These are phyloP conservation scores for Paramecium caudatum DNA, from an alignment of 73 alveolate species.

Conservation along the genomic window DNA sequence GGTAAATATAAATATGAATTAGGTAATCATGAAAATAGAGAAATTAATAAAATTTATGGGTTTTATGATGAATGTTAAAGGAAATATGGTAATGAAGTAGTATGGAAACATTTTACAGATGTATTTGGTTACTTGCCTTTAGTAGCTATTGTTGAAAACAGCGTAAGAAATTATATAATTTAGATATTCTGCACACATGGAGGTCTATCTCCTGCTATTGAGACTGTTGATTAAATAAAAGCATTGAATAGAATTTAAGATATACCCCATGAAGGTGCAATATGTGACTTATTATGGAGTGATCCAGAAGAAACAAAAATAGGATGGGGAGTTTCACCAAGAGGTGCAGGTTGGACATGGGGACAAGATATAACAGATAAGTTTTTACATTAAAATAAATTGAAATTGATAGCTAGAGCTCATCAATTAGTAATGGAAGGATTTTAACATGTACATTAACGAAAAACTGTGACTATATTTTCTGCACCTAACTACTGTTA, in stretches of 20 bases:
- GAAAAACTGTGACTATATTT: conserved; percentile 92
- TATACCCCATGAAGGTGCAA: conserved; percentile 95
- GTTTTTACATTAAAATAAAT: conserved; percentile 72
- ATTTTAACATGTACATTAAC: conserved; percentile 80
- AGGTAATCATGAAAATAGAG: conserved; percentile 92
- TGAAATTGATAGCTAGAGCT: conserved; percentile 83
- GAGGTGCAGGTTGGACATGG: conserved; percentile 90
- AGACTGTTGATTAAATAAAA: conserved; percentile 84
- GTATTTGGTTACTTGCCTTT: conserved; percentile 93
- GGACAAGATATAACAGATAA: conserved; percentile 85
- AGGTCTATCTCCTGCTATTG: conserved; percentile 92
- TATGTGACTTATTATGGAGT: conserved; percentile 87
- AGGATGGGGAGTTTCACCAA: conserved; percentile 82
- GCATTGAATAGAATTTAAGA: conserved; percentile 87
- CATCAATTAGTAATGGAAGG: conserved; percentile 87
- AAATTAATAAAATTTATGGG: conserved; percentile 91
- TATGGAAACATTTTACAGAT: conserved; percentile 93
- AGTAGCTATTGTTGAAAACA: conserved; percentile 87
- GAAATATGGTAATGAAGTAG: conserved; percentile 93
- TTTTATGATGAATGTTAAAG: conserved; percentile 96
- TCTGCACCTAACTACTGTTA: conserved; percentile 97
- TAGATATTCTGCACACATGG: conserved; percentile 93
- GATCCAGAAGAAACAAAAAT: conserved; percentile 85
- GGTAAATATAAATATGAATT: conserved; percentile 64
- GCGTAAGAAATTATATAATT: conserved; percentile 55